These are phyloP conservation scores for Orbilia blumenaviensis DNA, from an alignment of 2,329 filamentous ascomycete genomes.

Conservation along the genomic window DNA sequence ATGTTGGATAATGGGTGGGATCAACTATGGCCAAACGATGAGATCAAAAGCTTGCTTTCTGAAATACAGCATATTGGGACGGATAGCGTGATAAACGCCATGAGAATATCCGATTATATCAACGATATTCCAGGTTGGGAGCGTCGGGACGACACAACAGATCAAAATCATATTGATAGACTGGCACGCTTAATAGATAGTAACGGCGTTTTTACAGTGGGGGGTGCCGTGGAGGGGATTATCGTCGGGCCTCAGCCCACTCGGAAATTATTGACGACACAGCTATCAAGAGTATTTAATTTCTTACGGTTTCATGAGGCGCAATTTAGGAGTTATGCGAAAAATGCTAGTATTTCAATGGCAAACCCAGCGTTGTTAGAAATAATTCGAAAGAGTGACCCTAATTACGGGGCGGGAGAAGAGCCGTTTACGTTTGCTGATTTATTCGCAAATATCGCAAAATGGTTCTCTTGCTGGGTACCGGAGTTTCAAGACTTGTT, in stretches of 20 bases:
- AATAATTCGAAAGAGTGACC: background rate
- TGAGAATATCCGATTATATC: background rate
- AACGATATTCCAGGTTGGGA: background rate
- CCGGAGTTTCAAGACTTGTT: background rate
- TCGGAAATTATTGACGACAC: background rate
- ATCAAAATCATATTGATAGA: background rate
- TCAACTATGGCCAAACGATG: background rate
- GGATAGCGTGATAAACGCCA: background rate
- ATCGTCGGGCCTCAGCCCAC: background rate
- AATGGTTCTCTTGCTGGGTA: constrained; percentile 14
- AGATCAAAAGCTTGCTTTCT: background rate
- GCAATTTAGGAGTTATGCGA: background rate
- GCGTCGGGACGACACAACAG: background rate
- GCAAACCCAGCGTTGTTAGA: background rate
- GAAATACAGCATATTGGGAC: background rate
- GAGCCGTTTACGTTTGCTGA: background rate
- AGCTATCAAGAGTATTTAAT: background rate
- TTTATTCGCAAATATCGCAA: background rate
- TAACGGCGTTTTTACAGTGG: background rate
- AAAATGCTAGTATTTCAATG: background rate
- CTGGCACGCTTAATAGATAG: background rate
- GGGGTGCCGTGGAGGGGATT: background rate
- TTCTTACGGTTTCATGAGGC: background rate
- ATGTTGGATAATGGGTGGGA: background rate
- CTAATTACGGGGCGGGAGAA: background rate